phyloP scores from a whole-genome alignment of 495 filamentous ascomycete species.

The Penicillium verhagenii region DNA sequence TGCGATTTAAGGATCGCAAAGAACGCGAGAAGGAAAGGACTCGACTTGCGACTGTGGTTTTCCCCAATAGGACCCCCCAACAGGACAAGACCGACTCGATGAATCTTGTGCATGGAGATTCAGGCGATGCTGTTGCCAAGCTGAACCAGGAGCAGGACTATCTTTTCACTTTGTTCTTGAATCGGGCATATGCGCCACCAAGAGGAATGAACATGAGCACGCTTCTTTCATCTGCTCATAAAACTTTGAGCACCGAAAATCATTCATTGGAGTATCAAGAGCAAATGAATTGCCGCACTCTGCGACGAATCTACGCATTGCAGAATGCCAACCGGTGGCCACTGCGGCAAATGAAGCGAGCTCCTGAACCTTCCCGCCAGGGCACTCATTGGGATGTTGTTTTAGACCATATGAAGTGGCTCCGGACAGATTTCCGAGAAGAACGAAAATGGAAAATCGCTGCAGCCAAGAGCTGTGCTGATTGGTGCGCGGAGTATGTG shows the following conservation, averaged over 20 bases:
- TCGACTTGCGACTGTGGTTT: conserved; percentile 77
- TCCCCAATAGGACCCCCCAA: conserved; percentile 55
- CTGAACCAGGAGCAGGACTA: conserved; percentile 68
- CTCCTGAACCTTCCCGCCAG: conserved; percentile 71
- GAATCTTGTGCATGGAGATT: conserved; percentile 41
- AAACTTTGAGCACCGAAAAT: conserved; percentile 77
- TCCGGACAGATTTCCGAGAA: conserved; percentile 91
- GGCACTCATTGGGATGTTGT: conserved; percentile 80
- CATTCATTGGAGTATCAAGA: conserved; percentile 75
- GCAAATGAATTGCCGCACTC: conserved; percentile 75
- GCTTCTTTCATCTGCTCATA: conserved; percentile 71
- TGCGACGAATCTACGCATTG: conserved; percentile 81
- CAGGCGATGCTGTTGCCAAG: conserved; percentile 46
- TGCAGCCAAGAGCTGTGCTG: conserved; percentile 70
- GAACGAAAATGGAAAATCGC: conserved; percentile 92
- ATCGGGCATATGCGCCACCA: conserved; percentile 60
- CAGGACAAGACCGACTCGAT: conserved; percentile 37
- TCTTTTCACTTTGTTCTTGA: conserved; percentile 74
- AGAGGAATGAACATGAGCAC: conserved; percentile 62
- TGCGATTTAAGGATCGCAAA: conserved; percentile 55
- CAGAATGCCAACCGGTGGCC: conserved; percentile 90
- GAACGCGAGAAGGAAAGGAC: conserved; percentile 61
- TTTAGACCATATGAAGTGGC: conserved; percentile 91
- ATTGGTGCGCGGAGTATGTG: conserved; percentile 80
- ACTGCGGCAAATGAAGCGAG: conserved; percentile 77